phyloP scores from a whole-genome alignment of 805 yeast genomes.

The Cyberlindnera nakhonratchasimensis region DNA sequence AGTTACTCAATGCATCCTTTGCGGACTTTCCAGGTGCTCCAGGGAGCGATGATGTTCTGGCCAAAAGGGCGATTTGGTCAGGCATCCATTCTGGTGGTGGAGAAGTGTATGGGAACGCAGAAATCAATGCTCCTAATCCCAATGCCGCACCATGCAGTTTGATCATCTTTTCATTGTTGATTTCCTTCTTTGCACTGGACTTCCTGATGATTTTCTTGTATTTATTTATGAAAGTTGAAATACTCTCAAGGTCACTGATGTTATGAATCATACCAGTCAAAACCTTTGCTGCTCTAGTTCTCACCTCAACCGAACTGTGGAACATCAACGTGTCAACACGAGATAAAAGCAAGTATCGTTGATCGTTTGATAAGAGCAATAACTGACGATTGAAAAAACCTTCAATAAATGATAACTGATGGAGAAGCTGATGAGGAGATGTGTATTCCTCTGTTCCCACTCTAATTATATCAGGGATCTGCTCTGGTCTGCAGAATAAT shows the following conservation, averaged over 20 bases:
- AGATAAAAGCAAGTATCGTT: slow-evolving; percentile 47
- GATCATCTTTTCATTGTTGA: slow-evolving; percentile 40
- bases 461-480: slow-evolving; percentile 41
- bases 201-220: slow-evolving; percentile 28
- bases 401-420: slow-evolving; percentile 67
- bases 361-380: slow-evolving; percentile 45
- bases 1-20: slow-evolving; percentile 73
- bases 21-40: slow-evolving; percentile 84
- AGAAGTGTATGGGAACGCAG: slow-evolving; percentile 84
- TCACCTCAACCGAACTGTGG: slow-evolving; percentile 66
- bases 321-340: slow-evolving; percentile 52
- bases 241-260: slow-evolving; percentile 37
- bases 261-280: slow-evolving; percentile 76
- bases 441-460: slow-evolving; percentile 37
- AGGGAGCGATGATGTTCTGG: slow-evolving; percentile 67
- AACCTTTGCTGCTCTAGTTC: slow-evolving; percentile 68
- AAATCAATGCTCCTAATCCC: slow-evolving; percentile 83
- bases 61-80: slow-evolving; percentile 58
- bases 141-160: slow-evolving; percentile 79
- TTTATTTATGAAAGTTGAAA: slow-evolving; percentile 37
- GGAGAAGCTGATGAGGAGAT: slow-evolving; percentile 58
- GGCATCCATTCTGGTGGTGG: slow-evolving; percentile 96
- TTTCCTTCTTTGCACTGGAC: slow-evolving; percentile 29
- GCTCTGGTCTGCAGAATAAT: slow-evolving; percentile 40
- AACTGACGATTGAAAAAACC: slow-evolving; percentile 68